These are phyloP conservation scores for Massarina eburnea DNA, from an alignment of 2,329 filamentous ascomycete species.

Conservation along the genomic window DNA sequence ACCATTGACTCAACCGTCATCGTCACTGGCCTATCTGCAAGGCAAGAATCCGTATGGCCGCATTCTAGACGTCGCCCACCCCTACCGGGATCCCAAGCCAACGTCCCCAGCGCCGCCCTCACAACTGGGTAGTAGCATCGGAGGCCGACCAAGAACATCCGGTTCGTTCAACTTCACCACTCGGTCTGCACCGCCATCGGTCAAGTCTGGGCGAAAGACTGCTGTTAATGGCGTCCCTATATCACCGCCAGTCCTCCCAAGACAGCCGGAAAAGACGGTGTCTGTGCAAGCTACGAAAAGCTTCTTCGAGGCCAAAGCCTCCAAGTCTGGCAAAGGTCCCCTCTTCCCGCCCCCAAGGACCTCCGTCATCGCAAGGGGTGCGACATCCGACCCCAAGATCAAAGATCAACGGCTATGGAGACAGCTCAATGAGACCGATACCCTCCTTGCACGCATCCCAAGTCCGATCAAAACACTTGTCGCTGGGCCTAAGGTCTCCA, in stretches of 20 bases:
- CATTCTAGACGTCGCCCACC: slow-evolving; percentile 27
- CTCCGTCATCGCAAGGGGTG: slow-evolving; percentile 7
- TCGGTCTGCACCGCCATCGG: slow-evolving; percentile 6
- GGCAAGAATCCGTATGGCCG: slow-evolving; percentile 38
- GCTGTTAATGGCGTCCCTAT: slow-evolving; percentile 4
- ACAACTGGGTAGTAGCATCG: slow-evolving; percentile 21
- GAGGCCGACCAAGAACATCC: slow-evolving; percentile 20
- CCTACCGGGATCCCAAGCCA: slow-evolving; percentile 16
- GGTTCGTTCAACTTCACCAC: slow-evolving; percentile 19
- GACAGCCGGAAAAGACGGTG: slow-evolving; percentile 14
- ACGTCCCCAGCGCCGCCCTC: slow-evolving; percentile 16
- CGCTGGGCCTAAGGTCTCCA: slow-evolving; percentile 5
- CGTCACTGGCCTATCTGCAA: slow-evolving; percentile 32
- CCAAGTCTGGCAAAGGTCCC: slow-evolving; percentile 12
- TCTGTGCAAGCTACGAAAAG: slow-evolving; percentile 31
- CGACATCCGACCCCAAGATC: slow-evolving; percentile 1
- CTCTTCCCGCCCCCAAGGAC: slow-evolving; percentile 13
- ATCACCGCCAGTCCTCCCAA: slow-evolving; percentile 4
- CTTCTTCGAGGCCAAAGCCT: slow-evolving; percentile 33
- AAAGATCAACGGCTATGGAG: too few species aligned
- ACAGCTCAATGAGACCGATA: neutral
- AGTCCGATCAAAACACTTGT: slow-evolving; percentile 2
- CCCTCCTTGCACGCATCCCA: slow-evolving; percentile 4
- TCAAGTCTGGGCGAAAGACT: slow-evolving; percentile 6
- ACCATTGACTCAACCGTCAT: slow-evolving; percentile 17